These are phyloP conservation scores for Phytophthora constricta DNA, from an alignment of 352 stramenopile species.

Conservation along the genomic window DNA sequence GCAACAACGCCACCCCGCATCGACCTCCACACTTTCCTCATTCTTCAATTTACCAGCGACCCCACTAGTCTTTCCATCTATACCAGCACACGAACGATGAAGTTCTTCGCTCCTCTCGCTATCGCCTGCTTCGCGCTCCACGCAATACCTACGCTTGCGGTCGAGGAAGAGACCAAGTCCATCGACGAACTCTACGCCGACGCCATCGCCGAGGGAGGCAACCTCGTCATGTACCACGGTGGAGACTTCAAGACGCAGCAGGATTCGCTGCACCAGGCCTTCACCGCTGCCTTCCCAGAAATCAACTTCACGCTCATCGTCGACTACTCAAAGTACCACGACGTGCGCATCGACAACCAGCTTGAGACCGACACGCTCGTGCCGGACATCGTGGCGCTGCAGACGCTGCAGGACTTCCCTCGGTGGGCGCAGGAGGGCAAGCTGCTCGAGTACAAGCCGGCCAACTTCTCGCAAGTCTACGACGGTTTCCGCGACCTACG, in stretches of 20 bases:
- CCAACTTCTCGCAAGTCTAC: conserved; percentile 52
- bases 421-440: conserved; percentile 42
- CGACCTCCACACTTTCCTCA: no score
- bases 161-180: conserved; percentile 47
- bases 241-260: conserved; percentile 33
- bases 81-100: conserved; percentile 5
- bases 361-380: conserved; percentile 48
- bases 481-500: conserved; percentile 28
- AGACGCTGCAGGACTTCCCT: conserved; percentile 56
- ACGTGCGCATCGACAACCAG: conserved; percentile 67
- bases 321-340: conserved; percentile 61
- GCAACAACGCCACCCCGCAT: not conserved
- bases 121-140: conserved; percentile 17
- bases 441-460: conserved; percentile 51
- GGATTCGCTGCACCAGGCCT: conserved; percentile 15
- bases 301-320: conserved; percentile 65
- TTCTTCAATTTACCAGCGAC: conserved; percentile 13
- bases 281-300: conserved; percentile 36
- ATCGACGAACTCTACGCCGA: conserved; percentile 48
- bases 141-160: conserved; percentile 42
- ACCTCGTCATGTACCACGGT: conserved; percentile 44
- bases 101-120: conserved; percentile 13
- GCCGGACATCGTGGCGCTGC: conserved; percentile 41
- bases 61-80: not conserved
- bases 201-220: conserved; percentile 45